These are phyloP conservation scores for Cryptococcus sp. DNA, from an alignment of 1,284 basidiomycete genomes.

Conservation along the genomic window DNA sequence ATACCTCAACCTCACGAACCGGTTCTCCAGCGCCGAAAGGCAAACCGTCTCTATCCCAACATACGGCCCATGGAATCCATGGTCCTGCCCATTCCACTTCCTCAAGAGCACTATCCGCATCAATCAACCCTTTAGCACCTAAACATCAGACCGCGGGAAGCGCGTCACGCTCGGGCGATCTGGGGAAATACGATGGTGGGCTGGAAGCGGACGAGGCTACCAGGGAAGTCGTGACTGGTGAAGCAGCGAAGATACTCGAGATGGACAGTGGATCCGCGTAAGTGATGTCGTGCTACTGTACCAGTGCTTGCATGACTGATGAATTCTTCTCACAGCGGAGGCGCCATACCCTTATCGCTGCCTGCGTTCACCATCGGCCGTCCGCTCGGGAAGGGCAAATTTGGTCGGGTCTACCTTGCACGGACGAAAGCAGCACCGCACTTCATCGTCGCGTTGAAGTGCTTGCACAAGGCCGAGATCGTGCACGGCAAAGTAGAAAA, in stretches of 20 bases:
- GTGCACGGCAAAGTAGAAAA: constrained; percentile 87
- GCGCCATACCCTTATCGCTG: constrained; percentile 56
- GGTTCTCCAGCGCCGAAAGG: constrained; percentile 16
- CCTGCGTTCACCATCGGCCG: constrained; percentile 91
- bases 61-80: constrained; percentile 51
- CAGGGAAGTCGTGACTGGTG: constrained; percentile 61
- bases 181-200: constrained; percentile 83
- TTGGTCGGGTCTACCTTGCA: constrained; percentile 98
- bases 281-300: constrained; percentile 37
- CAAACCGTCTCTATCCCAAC: constrained; percentile 27
- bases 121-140: constrained; percentile 21
- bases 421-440: constrained; percentile 82
- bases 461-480: constrained; percentile 95
- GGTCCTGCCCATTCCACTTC: constrained; percentile 51
- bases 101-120: constrained; percentile 32
- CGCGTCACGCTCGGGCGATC: constrained; percentile 55
- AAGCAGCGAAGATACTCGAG: constrained; percentile 72
- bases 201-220: constrained; percentile 72
- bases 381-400: constrained; percentile 96
- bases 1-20: background rate
- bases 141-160: constrained; percentile 14
- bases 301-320: background rate
- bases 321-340: constrained; percentile 53
- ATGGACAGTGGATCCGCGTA: constrained; percentile 73
- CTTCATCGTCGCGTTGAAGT: constrained; percentile 97